Conservation (phyloP, 179 eudicot genomes). For the Amaranthus tricolor region DNA sequence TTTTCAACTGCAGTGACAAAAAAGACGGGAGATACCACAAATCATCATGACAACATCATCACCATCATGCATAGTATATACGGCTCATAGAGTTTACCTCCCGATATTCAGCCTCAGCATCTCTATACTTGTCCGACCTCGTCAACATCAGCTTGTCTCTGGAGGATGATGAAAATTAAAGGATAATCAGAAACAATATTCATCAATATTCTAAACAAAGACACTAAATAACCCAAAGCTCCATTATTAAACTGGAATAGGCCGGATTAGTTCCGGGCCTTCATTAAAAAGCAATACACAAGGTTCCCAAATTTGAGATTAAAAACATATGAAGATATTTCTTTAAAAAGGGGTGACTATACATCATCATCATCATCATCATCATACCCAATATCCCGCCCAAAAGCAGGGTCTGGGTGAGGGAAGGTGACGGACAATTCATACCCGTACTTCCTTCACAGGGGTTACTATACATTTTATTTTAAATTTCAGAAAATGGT, state of each 20-base stretch:
- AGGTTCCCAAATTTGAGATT: background rate
- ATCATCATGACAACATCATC: background rate
- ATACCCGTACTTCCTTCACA: too few species aligned
- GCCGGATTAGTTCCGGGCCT: background rate
- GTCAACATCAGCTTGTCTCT: conserved; percentile 83
- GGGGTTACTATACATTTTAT: background rate
- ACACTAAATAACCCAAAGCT: background rate
- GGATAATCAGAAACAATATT: conserved; percentile 5
- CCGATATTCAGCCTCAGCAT: conserved; percentile 77
- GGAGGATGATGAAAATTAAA: conserved; percentile 17
- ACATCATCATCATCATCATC: too few species aligned
- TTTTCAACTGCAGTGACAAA: conserved; percentile 58
- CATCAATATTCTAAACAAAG: background rate
- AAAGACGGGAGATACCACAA: background rate
- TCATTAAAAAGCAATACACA: background rate
- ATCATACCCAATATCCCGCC: too few species aligned
- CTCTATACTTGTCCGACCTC: conserved; percentile 72
- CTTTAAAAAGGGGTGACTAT: background rate
- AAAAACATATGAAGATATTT: background rate
- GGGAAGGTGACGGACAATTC: too few species aligned
- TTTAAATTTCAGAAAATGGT: background rate
- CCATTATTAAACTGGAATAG: background rate
- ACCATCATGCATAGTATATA: background rate
- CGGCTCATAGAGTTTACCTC: conserved; percentile 44
- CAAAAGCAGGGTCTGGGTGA: too few species aligned